Conservation (phyloP, 805 yeast species). For the Teunomyces aglyptinius region DNA sequence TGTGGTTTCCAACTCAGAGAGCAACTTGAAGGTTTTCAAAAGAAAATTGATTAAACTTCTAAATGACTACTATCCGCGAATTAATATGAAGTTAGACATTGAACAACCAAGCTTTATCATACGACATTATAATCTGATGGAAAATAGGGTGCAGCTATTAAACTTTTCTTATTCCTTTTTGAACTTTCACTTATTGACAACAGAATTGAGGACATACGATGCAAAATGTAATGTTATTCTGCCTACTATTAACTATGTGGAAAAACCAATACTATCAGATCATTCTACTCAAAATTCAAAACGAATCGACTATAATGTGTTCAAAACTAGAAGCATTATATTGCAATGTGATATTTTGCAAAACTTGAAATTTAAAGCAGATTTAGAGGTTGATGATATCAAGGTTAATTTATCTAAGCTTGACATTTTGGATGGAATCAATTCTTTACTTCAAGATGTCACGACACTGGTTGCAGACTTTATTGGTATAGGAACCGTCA, state of each 20-base stretch:
- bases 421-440: slow-evolving; percentile 30
- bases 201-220: slow-evolving; percentile 30
- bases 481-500: slow-evolving; percentile 28
- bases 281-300: neutral
- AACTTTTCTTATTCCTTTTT: slow-evolving; percentile 35
- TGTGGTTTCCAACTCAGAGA: neutral
- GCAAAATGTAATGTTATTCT: slow-evolving; percentile 32
- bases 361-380: slow-evolving; percentile 25
- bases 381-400: slow-evolving; percentile 19
- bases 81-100: slow-evolving; percentile 23
- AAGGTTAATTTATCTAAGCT: slow-evolving; percentile 28
- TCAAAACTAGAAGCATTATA: slow-evolving; percentile 17
- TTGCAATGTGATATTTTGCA: slow-evolving; percentile 24
- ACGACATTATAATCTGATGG: slow-evolving; percentile 19
- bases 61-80: slow-evolving; percentile 31
- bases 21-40: slow-evolving; percentile 15
- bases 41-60: slow-evolving; percentile 13
- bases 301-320: slow-evolving; percentile 17
- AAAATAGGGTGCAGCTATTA: slow-evolving; percentile 21
- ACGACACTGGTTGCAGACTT: slow-evolving; percentile 22
- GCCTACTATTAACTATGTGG: slow-evolving; percentile 31
- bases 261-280: slow-evolving; percentile 6
- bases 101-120: slow-evolving; percentile 35
- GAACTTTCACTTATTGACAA: slow-evolving; percentile 32
- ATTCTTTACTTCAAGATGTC: slow-evolving; percentile 25